Conservation (phyloP, 192 early-diverging fungal genomes). For the Phlyctochytrium arcticum region DNA sequence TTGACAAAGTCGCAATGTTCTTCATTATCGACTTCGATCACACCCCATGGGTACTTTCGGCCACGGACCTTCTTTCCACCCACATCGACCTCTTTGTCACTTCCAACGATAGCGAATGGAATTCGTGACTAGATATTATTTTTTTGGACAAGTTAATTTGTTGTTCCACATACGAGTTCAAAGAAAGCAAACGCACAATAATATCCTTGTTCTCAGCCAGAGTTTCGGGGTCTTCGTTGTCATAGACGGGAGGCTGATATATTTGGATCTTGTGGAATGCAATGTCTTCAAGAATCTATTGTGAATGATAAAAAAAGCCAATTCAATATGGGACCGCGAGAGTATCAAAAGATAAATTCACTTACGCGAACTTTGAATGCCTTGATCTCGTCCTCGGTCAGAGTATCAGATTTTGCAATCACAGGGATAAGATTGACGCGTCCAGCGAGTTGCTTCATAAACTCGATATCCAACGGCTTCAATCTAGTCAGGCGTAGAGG, state of each 20-base stretch:
- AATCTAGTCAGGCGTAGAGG: slow-evolving; percentile 22
- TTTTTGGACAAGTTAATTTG: slow-evolving; percentile 5
- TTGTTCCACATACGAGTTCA: neutral
- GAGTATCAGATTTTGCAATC: slow-evolving; percentile 97
- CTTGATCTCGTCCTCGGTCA: slow-evolving; percentile 90
- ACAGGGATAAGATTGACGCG: slow-evolving; percentile 98
- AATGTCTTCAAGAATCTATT: slow-evolving; percentile 94
- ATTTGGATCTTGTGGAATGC: slow-evolving; percentile 87
- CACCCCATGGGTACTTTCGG: slow-evolving; percentile 61
- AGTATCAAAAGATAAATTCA: neutral
- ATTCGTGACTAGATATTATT: no score
- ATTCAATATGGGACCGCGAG: neutral
- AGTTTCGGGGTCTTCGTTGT: slow-evolving; percentile 95
- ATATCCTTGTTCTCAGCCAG: slow-evolving; percentile 96
- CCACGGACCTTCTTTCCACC: slow-evolving; percentile 53
- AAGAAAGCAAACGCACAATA: slow-evolving; percentile 43
- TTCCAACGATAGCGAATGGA: slow-evolving; percentile 60
- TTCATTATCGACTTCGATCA: slow-evolving; percentile 59
- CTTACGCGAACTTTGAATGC: slow-evolving; percentile 77
- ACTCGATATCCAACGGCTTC: slow-evolving; percentile 91
- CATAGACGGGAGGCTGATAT: slow-evolving; percentile 90
- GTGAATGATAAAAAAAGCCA: no score
- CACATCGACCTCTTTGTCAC: slow-evolving; percentile 54
- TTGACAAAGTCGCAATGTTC: slow-evolving; percentile 62
- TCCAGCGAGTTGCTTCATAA: slow-evolving; percentile 92